Base-by-base conservation (phyloP, 1,139 yeast genomes). In the Groenewaldozyma auringiensis region DNA sequence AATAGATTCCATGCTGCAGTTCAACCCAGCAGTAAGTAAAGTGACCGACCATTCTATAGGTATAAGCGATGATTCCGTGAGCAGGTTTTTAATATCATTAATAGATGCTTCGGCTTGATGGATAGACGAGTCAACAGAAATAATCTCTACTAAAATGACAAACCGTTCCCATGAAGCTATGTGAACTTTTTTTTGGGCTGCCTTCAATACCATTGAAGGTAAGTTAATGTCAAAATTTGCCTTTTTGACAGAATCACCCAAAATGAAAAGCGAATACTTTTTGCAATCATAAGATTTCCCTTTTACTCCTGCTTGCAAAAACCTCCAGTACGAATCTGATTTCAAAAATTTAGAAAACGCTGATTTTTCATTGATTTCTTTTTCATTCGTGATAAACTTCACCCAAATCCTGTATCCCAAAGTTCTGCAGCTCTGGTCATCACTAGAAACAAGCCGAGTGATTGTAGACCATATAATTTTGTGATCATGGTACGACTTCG, bases 81-180 rank as follows among this genome's bases (percentile, higher is more conserved):
- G 68, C 37, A 86, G 70, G 1, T 66, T 67, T 3, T 79, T 63
- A 37, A 88, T 74, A 57, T 86, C 95, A 4, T 66, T 65, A 1
- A 76, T 65, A 0, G 94, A 94, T 11, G 88, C 96, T 54, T 81
- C 81, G 0, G 92, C 80, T 63, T 88, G 96, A 57, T 88, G 89
- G 56, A 85, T 67, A 0, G 96, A 84, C 0, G 95, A 81, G 60
- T 88, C 96, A 41, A 88, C 74, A 1, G 88, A 94, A 36, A 86
- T 67, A 42, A 88, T 83, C 58, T 88, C 95, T 53, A 79, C 83
- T 13, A 88, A 66, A 0, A 95, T 84, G 31, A 79, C 71, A 56
- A 71, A 88, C 50, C 86, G 71, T 41, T 76, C 73, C 96, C 96
- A 88, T 40, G 79, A 77, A 14, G 68, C 68, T 33, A 76, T 56